Base-by-base conservation (phyloP, 2,329 filamentous ascomycete species). In the Myriosclerotinia duriaeana region DNA sequence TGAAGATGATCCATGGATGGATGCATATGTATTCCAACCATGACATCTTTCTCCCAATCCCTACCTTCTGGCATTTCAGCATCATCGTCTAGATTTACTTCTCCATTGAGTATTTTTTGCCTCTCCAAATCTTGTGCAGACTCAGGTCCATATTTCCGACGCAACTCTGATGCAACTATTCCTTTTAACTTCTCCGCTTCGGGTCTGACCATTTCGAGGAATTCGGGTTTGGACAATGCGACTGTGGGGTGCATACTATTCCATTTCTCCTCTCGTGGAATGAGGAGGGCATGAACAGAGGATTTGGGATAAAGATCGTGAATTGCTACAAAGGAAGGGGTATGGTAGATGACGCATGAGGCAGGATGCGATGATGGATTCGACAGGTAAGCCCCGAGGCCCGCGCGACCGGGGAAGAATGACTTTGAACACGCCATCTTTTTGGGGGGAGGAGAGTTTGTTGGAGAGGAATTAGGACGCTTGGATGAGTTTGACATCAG, bases 1-100 rank as follows among this genome's bases (percentile, higher is more conserved):
- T 99, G 95, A 65, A 98, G 76, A 77, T 98, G 92, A 70, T 86
- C 89, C 95, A 99, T 98, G 66, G 89, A 93, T 3, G 95, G 95
- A 71, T 89, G 87, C 3, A 92, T 90, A 79, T 99, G 95, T 9
- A 97, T 85, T 17, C 95, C 95, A 26, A 88, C 84, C 60, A 86
- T 84, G 59, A 98, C 83, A 36, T 95, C 92, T 15, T 80, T 79
- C 52, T 81, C 78, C 91, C 93, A 98, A 78, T 97, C 88, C 34
- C 94, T 84, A 0, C 93, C 93, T 0, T 75, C 69, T 0, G 93
- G 93, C 11, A 93, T 79, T 53, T 81, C 74, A 11, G 71, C 69
- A 5, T 66, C 77, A n/a, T 79, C 78, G 30, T 71, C 87, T 59
- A 83, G 79, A 60, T 85, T 79, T 1, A 77, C 77, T 14, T 85